These are phyloP conservation scores for Ilyonectria sp. DNA, from an alignment of 2,329 filamentous ascomycete genomes.

Conservation along the genomic window DNA sequence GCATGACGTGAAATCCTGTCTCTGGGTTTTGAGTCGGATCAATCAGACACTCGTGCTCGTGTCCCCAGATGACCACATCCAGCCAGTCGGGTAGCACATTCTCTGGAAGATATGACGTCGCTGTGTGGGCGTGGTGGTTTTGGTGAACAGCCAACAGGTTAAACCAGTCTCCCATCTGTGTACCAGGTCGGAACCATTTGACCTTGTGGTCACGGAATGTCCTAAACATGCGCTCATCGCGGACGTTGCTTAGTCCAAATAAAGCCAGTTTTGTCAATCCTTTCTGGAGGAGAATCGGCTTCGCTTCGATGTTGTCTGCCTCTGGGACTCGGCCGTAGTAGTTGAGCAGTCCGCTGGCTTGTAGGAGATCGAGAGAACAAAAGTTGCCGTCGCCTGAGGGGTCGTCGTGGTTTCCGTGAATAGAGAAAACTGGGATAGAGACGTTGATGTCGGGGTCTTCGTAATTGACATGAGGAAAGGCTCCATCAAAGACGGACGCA, in stretches of 20 bases:
- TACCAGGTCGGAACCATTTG: conserved; percentile 89
- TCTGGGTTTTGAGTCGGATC: conserved; percentile 87
- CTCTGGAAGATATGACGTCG: conserved; percentile 95
- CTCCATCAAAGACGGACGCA: conserved; percentile 89
- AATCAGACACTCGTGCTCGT: conserved; percentile 96
- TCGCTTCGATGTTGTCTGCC: conserved; percentile 95
- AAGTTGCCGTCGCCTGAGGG: conserved; percentile 96
- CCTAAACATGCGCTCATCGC: conserved; percentile 93
- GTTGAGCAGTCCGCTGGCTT: conserved; percentile 92
- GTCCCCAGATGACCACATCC: conserved; percentile 94
- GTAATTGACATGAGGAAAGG: conserved; percentile 97
- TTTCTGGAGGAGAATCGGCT: conserved; percentile 94
- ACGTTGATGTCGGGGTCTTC: conserved; percentile 98
- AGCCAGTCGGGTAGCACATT: conserved; percentile 93
- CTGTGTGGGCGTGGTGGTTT: conserved; percentile 92
- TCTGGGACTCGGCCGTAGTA: conserved; percentile 95
- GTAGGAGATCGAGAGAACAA: conserved; percentile 91
- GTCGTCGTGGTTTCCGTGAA: conserved; percentile 98
- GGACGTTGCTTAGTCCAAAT: conserved; percentile 95
- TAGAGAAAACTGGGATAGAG: conserved; percentile 96
- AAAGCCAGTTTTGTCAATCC: conserved; percentile 92
- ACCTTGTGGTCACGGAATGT: conserved; percentile 95
- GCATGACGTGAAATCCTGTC: conserved; percentile 95
- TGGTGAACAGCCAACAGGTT: conserved; percentile 96
- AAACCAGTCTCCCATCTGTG: conserved; percentile 92